Evolutionary conservation across 2,329 filamentous ascomycete genomes (phyloP), one percentile per base, ranked within the genome.

Genomic region (Penicillium sp.): DNA sequence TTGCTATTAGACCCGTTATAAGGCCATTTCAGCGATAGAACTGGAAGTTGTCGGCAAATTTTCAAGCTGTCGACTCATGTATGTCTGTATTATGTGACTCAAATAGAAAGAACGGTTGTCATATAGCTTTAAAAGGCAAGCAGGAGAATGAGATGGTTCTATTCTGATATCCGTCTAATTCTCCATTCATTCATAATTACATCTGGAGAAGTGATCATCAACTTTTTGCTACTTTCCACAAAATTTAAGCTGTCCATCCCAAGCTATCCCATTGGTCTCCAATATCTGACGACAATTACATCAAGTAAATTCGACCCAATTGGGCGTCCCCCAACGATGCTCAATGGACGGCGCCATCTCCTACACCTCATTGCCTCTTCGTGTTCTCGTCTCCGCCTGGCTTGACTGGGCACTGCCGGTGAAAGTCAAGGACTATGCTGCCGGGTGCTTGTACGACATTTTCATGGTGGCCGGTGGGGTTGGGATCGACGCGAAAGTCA

Each of bases 1-100:
- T 64, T 25, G 46, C 8, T 8, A 59, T 59, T 51, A 56, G 55
- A 7, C 45, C 61, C 13, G 43, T 22, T 4, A 59, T 58, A 22
- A 61, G 59, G 61, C 61, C 61, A 4, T 64, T 64, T 52, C 45
- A 46, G 14, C 11, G 33, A 11, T 22, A 7, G 2, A 22, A 53
- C 46, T 58, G 48, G 48, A 11, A 51, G 22, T n/a, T 48, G 2
- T 22, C 25, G 14, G 26, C 26, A 28, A 28, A n/a, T n/a, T n/a
- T 30, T 16, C 30, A 30, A n/a, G 11, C 7, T 13, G 1, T 13
- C 11, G 11, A 45, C 42, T 14, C 4, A 14, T 4, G 19, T 19
- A 16, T 5, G 11, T 2, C 42, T 45, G 11, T 25, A 11, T 25
- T 19, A 10, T 22, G 11, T 43, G 10, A 22, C 4, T 14, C 26